Base-by-base conservation (phyloP, 805 yeast genomes). In the Hanseniaspora lachancei region DNA sequence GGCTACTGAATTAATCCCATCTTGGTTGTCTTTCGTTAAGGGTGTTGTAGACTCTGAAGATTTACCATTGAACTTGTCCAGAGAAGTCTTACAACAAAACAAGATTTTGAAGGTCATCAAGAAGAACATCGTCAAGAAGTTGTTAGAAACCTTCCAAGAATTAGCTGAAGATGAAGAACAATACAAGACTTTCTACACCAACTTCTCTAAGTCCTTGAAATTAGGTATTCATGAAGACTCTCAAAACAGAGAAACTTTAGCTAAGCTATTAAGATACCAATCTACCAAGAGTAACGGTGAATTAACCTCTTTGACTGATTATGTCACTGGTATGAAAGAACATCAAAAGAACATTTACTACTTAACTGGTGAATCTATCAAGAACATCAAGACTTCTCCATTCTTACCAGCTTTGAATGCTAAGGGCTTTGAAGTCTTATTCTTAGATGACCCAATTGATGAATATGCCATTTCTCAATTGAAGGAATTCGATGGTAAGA, bases 11-110 rank as follows among this genome's bases (percentile, higher is more conserved):
- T 84, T 93, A 69, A 89, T 93, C 63, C 99, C 99, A 72, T 97
- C 93, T 74, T 93, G 98, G 98, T 82, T 93, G 72, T 77, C 89
- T 57, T 93, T 93, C 74, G 87, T 93, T 68, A 89, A 79, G 78
- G 99, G 99, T 84, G 99, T 93, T 74, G 99, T 93, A 62, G 99
- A 93, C 78, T 88, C 97, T 66, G 97, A 93, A 79, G 99, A 93
- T 77, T 80, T 93, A 75, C 99, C 99, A 75, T 84, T 93, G 76
- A 93, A 93, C 91, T 81, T 93, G 78, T 93, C 98, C 67, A 91
- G 99, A 86, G 99, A 93, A 79, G 86, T 95, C 86, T 82, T 93
- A 72, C 99, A 93, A 79, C 99, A 93, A 79, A 93, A 93, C 88
- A 93, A 93, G 87, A 93, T 93, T 75, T 82, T 93, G 77, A 93